Percentiles rank a stretch among this genome's conserved stretches.
Evolutionary conservation across 441 rosid species (phyloP).

Genomic region (Rhodomyrtus psidioides): DNA sequence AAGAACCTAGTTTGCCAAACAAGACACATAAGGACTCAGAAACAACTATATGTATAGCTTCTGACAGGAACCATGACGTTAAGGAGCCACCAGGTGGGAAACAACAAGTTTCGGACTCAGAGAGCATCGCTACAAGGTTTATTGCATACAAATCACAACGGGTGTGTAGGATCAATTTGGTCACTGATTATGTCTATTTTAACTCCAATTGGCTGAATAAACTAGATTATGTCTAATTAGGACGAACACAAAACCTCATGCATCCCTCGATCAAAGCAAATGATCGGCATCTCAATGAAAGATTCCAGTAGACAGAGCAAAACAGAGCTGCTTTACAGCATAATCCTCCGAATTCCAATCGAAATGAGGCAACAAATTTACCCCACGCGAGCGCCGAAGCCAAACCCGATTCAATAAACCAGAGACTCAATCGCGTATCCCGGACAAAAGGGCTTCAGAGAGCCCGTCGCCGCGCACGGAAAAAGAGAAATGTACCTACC

Average conservation of each 20-base stretch:
- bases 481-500: constrained; percentile 15
- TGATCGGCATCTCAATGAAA: not conserved
- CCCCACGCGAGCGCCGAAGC: not conserved
- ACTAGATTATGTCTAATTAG: not conserved
- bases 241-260: not conserved
- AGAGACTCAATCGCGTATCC: not conserved
- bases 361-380: not conserved
- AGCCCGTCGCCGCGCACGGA: not conserved
- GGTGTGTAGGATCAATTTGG: not conserved
- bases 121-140: not conserved
- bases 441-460: not conserved
- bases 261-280: not conserved
- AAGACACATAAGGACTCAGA: not conserved
- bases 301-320: not conserved
- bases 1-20: constrained; percentile 24
- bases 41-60: not conserved
- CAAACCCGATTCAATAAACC: not conserved
- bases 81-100: not conserved
- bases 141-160: not conserved
- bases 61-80: not conserved
- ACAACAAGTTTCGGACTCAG: not conserved
- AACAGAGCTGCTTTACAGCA: not conserved
- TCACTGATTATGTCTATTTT: not conserved
- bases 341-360: not conserved
- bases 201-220: not conserved